A percentile compares a stretch with the other conserved stretches of the same genome.
Evolutionary conservation across 2,329 filamentous ascomycete genomes (phyloP).

Genomic region (Alternaria atra): DNA sequence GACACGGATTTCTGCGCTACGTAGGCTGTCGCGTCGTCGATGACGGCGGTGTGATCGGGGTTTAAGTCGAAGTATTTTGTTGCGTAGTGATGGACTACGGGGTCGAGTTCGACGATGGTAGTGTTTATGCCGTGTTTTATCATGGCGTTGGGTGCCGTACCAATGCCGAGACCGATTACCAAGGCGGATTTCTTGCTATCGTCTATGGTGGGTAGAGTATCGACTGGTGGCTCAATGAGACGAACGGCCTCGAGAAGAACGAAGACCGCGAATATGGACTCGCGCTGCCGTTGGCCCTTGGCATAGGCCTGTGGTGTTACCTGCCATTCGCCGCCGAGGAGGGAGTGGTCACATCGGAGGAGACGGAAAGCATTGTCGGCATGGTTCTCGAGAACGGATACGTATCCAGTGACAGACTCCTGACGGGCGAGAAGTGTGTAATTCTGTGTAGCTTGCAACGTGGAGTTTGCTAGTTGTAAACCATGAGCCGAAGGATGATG

Average conservation of each 20-base stretch:
- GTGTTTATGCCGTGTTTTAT: constrained; percentile 90
- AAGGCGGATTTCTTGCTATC: constrained; percentile 80
- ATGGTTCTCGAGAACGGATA: constrained; percentile 84
- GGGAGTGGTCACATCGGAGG: constrained; percentile 91
- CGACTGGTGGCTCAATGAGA: constrained; percentile 66
- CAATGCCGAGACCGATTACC: constrained; percentile 90
- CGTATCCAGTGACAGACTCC: constrained; percentile 89
- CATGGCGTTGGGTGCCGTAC: constrained; percentile 86
- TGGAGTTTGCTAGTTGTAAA: constrained; percentile 70
- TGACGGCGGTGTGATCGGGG: constrained; percentile 77
- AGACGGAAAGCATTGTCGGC: constrained; percentile 74
- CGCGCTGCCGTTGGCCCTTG: constrained; percentile 66
- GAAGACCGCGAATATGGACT: constrained; percentile 96
- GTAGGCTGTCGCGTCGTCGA: constrained; percentile 83
- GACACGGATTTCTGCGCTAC: constrained; percentile 62
- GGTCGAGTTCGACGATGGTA: constrained; percentile 94
- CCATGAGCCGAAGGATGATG: constrained; percentile 72
- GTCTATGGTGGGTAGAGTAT: constrained; percentile 43
- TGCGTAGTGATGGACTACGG: constrained; percentile 85
- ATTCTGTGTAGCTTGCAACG: constrained; percentile 66
- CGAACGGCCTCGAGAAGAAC: constrained; percentile 92
- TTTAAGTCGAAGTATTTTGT: constrained; percentile 83
- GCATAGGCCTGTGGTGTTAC: constrained; percentile 56
- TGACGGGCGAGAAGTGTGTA: constrained; percentile 81
- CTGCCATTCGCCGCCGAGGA: constrained; percentile 92